Base-by-base conservation (phyloP, 1,284 basidiomycete species). In the Lentinula novae-zelandiae region DNA sequence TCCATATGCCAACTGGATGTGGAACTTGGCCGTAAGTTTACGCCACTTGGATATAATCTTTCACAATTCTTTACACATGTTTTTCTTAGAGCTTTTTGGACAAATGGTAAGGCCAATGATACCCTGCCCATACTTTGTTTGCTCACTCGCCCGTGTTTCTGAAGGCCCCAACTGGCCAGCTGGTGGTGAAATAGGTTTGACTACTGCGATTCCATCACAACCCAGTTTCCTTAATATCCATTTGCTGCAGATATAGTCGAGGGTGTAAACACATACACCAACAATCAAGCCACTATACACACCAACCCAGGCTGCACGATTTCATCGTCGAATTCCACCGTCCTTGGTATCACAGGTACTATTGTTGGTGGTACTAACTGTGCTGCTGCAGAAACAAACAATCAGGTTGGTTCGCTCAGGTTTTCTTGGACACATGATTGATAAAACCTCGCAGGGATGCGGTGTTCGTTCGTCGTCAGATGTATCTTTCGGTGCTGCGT, bases 1-100 rank as follows among this genome's bases (percentile, higher is more conserved):
- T 86, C n/a, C 93, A 96, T 73, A 94, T 95, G 89, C 93, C 93
- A 1, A 88, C 87, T 1, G 94, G 94, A 6, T 96, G 93, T 72
- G 93, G 88, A 44, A 89, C 87, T 8, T 95, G 93, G 89, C 90
- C 89, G 83, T 85, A 64, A 72, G 77, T 78, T 58, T 50, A 38
- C 20, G 44, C 39, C 52, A 17, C 27, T 31, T 40, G 5, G 3
- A 36, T 36, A 10, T 22, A 4, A 54, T 22, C 27, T 1, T 42
- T 54, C n/a, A 8, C 31, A 1, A 15, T 22, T 13, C 46, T 27
- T 60, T 58, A 13, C 49, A 59, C 12, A 40, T 31, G 60, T 56
- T 39, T 12, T 38, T 53, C 50, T 33, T 55, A 81, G 80, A 56
- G 80, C 81, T 13, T 82, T 80, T 64, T 82, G 80, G 80, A 73